Evolutionary conservation across 495 filamentous ascomycete species (phyloP).

Genomic region (Xylaria intraflava): DNA sequence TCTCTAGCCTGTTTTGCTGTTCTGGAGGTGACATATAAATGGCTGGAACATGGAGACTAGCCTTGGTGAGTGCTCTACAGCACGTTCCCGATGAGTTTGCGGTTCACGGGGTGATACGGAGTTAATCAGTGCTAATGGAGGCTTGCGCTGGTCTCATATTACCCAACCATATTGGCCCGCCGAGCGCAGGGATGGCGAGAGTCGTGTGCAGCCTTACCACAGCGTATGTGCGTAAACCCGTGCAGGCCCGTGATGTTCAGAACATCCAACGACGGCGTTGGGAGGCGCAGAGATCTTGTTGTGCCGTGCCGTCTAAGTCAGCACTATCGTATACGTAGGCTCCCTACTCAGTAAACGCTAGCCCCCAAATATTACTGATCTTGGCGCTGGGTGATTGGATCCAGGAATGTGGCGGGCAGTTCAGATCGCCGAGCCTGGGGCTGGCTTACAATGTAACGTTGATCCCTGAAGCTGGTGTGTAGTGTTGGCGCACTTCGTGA

Average conservation of each 20-base stretch:
- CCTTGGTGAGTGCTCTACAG: slow-evolving; percentile 7
- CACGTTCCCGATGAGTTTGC: slow-evolving; percentile 12
- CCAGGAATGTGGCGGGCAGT: slow-evolving; percentile 20
- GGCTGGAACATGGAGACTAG: slow-evolving; percentile 3
- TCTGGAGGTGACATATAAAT: not conserved
- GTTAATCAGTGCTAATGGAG: slow-evolving; percentile 11
- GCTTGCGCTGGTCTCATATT: slow-evolving; percentile 13
- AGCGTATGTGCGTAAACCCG: slow-evolving; percentile 27
- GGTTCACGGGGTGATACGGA: slow-evolving; percentile 9
- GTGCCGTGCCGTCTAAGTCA: slow-evolving; percentile 20
- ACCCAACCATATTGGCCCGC: slow-evolving; percentile 13
- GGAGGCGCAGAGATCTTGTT: slow-evolving; percentile 21
- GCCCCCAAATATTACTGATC: slow-evolving; percentile 28
- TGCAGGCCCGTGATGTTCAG: slow-evolving; percentile 32
- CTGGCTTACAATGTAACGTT: slow-evolving; percentile 15
- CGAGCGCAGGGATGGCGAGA: slow-evolving; percentile 24
- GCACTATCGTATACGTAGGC: slow-evolving; percentile 24
- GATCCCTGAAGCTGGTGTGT: slow-evolving; percentile 12
- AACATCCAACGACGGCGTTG: slow-evolving; percentile 32
- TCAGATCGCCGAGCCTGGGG: slow-evolving; percentile 21
- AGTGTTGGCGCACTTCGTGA: slow-evolving; percentile 18
- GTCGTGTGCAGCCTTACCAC: slow-evolving; percentile 30
- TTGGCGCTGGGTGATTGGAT: slow-evolving; percentile 23
- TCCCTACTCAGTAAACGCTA: slow-evolving; percentile 23
- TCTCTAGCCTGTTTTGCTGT: no score